Percentiles rank a stretch among this genome's conserved stretches.
phyloP scores from a whole-genome alignment of 2,329 filamentous ascomycete genomes.

The Neurospora crassa region DNA sequence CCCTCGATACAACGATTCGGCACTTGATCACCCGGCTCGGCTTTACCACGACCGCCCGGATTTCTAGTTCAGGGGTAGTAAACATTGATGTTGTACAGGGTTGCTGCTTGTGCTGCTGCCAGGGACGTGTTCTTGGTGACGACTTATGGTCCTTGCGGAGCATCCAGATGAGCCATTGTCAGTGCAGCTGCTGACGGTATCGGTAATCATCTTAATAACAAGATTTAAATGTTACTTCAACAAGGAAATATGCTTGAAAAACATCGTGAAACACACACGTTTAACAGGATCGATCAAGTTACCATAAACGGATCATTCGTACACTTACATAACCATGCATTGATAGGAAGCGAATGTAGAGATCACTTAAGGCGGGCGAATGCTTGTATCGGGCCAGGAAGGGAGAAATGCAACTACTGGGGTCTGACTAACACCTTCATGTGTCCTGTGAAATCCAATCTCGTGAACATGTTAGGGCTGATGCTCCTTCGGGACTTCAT shows the following conservation, averaged over 20 bases:
- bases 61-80: background rate
- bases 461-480: background rate
- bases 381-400: background rate
- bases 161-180: background rate
- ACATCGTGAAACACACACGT: too few relatives aligned
- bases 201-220: background rate
- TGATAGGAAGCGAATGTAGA: background rate
- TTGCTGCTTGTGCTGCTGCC: background rate
- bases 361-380: background rate
- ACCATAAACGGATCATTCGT: background rate
- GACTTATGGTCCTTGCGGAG: background rate
- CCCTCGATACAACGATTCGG: background rate
- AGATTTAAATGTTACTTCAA: background rate
- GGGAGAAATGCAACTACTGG: background rate
- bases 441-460: background rate
- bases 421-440: background rate
- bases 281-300: background rate
- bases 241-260: background rate
- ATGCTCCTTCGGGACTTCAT: background rate
- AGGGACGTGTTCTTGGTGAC: background rate
- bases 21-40: background rate
- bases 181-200: background rate
- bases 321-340: background rate
- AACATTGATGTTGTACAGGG: background rate
- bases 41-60: background rate